Conservation (phyloP, 805 yeast species). For the Yarrowia bubula region DNA sequence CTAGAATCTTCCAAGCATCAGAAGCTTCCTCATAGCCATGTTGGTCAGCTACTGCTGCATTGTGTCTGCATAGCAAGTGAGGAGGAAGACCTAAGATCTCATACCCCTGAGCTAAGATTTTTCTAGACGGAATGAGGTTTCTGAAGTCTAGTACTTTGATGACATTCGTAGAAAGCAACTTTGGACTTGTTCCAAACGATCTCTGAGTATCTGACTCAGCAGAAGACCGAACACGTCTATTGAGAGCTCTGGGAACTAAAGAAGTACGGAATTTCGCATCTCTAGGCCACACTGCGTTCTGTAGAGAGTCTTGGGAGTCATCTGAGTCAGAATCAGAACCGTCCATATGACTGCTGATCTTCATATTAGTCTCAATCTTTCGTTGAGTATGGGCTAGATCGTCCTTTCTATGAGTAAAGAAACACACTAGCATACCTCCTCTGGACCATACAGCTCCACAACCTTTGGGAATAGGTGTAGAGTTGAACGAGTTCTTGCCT, state of each 20-base stretch:
- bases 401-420: conserved; percentile 58
- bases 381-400: conserved; percentile 36
- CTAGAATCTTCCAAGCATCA: conserved; percentile 62
- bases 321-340: conserved; percentile 27
- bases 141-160: conserved; percentile 64
- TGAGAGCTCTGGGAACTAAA: conserved; percentile 1
- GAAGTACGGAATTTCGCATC: conserved; percentile 13
- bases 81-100: conserved; percentile 47
- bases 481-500: conserved; percentile 48
- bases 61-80: conserved; percentile 62
- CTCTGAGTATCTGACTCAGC: conserved; percentile 26
- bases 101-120: conserved; percentile 52
- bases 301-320: conserved; percentile 18
- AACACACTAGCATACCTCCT: conserved; percentile 76
- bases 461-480: conserved; percentile 88
- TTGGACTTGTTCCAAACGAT: conserved; percentile 3
- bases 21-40: conserved; percentile 62
- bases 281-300: conserved; percentile 10
- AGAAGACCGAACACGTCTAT: conserved; percentile 6
- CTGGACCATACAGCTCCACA: conserved; percentile 91
- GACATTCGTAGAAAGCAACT: conserved; percentile 42
- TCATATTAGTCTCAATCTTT: conserved; percentile 16
- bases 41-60: conserved; percentile 65
- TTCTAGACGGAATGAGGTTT: conserved; percentile 70
- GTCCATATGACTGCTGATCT: conserved; percentile 10